A percentile compares a stretch with the other conserved stretches of the same genome.
These are phyloP conservation scores for Colletotrichum agaves DNA, from an alignment of 2,329 filamentous ascomycete species.

Conservation along the genomic window DNA sequence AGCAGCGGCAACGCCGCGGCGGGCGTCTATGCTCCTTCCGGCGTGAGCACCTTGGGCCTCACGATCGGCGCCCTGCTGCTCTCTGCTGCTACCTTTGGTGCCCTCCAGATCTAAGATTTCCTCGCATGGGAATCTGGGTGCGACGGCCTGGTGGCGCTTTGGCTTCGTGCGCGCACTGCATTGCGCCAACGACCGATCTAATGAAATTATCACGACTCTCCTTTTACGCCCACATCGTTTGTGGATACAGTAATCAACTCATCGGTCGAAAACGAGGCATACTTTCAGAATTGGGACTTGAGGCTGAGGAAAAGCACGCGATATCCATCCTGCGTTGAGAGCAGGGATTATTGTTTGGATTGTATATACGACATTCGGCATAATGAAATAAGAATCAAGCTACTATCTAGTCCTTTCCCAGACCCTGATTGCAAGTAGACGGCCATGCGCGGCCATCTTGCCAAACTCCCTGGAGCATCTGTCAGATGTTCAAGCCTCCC, in stretches of 20 bases:
- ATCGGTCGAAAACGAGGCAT: not conserved
- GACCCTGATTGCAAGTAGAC: too few species aligned
- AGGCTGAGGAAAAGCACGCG: not conserved
- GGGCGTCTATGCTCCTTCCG: conserved; percentile 9
- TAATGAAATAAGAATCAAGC: not conserved
- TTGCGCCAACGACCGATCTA: conserved; percentile 10
- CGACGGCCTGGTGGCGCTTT: too few species aligned
- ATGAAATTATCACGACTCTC: conserved; percentile 13
- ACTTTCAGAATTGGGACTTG: not conserved
- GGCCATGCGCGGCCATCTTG: too few species aligned
- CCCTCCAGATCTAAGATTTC: conserved; percentile 30
- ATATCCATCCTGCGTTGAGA: not conserved
- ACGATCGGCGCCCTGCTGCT: conserved; percentile 51
- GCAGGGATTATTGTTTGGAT: not conserved
- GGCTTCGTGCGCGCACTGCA: not conserved
- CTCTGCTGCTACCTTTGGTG: conserved; percentile 44
- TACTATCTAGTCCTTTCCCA: not conserved
- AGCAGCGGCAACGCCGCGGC: conserved; percentile 9
- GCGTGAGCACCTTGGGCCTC: conserved; percentile 47
- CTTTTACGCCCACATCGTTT: not conserved
- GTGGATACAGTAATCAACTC: not conserved
- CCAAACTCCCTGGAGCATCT: too few species aligned
- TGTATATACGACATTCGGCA: not conserved
- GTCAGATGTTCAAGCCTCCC: too few species aligned
- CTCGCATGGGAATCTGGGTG: not conserved